Conservation (phyloP, 2,329 filamentous ascomycete genomes). For the Hortaea werneckii region DNA sequence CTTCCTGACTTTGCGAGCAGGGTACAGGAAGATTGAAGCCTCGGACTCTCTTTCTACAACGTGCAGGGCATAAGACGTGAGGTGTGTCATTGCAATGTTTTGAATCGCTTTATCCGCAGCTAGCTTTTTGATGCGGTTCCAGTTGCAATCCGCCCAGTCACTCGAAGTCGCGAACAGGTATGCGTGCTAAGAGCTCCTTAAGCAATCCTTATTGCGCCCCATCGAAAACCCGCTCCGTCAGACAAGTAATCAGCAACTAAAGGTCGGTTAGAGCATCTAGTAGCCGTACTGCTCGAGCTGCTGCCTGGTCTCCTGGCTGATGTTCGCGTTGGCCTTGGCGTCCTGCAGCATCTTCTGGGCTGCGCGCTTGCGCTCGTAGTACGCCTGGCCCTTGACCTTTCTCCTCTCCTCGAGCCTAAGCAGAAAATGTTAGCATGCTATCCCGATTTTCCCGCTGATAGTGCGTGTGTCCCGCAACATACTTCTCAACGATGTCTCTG, state of each 20-base stretch:
- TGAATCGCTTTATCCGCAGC: too few species aligned
- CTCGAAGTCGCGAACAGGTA: too few species aligned
- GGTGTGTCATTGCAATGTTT: too few species aligned
- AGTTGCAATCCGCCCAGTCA: too few species aligned
- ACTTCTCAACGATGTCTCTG: constrained; percentile 98
- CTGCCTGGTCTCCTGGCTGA: constrained; percentile 77
- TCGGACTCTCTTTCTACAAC: too few species aligned
- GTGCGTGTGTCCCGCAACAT: constrained; percentile 36
- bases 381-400: constrained; percentile 98
- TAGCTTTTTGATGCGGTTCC: too few species aligned
- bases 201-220: background rate
- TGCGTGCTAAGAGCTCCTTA: background rate
- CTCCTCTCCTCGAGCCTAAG: constrained; percentile 93
- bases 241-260: background rate
- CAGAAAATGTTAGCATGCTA: constrained; percentile 5
- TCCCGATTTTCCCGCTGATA: constrained; percentile 2
- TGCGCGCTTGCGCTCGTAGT: constrained; percentile 99
- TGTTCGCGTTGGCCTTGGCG: constrained; percentile 82
- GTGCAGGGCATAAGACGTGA: too few species aligned
- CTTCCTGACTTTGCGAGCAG: too few species aligned
- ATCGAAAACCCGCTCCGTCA: background rate
- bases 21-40: too few species aligned
- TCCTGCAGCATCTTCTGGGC: constrained; percentile 81
- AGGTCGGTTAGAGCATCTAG: constrained; percentile 44
- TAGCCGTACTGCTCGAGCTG: constrained; percentile 86